phyloP scores from a whole-genome alignment of 1,284 basidiomycete genomes.

The Sanghuangporus weigelae region DNA sequence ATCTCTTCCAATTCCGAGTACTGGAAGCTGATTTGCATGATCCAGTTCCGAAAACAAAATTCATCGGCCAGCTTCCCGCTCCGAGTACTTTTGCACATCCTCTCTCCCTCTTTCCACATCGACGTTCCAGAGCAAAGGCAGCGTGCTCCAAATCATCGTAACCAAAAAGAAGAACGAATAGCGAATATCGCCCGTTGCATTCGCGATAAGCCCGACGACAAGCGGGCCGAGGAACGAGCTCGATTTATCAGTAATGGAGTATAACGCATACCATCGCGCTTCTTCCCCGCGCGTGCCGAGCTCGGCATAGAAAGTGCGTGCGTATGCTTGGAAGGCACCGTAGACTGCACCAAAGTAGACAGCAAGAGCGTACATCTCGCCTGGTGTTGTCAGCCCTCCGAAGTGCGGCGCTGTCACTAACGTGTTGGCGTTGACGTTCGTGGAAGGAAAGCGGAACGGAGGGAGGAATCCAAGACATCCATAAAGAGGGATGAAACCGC shows the following conservation, averaged over 20 bases:
- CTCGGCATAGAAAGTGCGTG: conserved; percentile 73
- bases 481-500: conserved; percentile 71
- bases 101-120: conserved; percentile 56
- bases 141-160: conserved; percentile 70
- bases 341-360: conserved; percentile 77
- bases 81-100: conserved; percentile 5
- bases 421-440: no score
- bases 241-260: conserved; percentile 90
- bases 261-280: conserved; percentile 78
- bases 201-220: conserved; percentile 80
- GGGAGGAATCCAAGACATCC: conserved; percentile 76
- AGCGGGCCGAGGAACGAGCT: conserved; percentile 87
- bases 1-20: no score
- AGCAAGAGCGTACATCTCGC: conserved; percentile 81
- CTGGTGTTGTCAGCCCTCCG: no score
- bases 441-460: conserved; percentile 29
- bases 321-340: conserved; percentile 78
- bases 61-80: neutral
- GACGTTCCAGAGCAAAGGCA: conserved; percentile 71
- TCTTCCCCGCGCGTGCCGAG: conserved; percentile 75
- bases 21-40: no score
- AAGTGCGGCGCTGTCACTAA: no score
- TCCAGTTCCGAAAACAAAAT: neutral
- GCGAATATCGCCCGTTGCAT: conserved; percentile 83
- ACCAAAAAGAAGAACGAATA: conserved; percentile 86